These are phyloP conservation scores for Apiospora kogelbergensis DNA, from an alignment of 2,329 filamentous ascomycete species.

Conservation along the genomic window DNA sequence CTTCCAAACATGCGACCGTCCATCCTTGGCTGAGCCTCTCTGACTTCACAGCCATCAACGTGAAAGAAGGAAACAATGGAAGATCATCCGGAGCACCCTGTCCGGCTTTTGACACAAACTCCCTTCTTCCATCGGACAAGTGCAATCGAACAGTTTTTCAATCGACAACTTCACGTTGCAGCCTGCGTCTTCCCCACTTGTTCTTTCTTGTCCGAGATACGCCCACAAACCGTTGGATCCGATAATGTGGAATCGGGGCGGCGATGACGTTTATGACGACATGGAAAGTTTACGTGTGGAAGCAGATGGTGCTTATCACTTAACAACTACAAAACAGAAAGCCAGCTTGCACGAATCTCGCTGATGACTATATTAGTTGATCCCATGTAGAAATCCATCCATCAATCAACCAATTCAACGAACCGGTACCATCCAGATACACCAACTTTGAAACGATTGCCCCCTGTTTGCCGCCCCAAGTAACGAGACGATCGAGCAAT, in stretches of 20 bases:
- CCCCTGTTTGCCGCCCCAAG: no score
- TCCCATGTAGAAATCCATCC: not conserved
- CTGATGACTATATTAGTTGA: not conserved
- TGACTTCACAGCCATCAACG: not conserved
- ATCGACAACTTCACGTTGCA: not conserved
- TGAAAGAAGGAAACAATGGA: not conserved
- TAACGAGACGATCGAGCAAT: not conserved
- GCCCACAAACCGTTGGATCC: conserved; percentile 1
- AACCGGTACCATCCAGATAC: not conserved
- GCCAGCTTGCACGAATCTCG: not conserved
- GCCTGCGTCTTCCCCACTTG: not conserved
- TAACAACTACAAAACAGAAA: not conserved
- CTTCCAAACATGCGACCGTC: not conserved
- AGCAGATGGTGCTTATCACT: not conserved
- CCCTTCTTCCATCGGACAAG: not conserved
- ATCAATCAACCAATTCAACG: not conserved
- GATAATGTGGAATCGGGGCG: not conserved
- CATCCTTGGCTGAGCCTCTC: not conserved
- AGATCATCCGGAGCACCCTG: not conserved
- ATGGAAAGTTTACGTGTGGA: not conserved
- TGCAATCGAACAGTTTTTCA: not conserved
- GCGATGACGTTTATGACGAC: conserved; percentile 9
- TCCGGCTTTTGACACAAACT: not conserved
- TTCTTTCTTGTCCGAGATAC: not conserved
- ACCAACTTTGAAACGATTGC: not conserved